phyloP scores from a whole-genome alignment of 805 yeast genomes.

The Candida pseudoglaebosa region DNA sequence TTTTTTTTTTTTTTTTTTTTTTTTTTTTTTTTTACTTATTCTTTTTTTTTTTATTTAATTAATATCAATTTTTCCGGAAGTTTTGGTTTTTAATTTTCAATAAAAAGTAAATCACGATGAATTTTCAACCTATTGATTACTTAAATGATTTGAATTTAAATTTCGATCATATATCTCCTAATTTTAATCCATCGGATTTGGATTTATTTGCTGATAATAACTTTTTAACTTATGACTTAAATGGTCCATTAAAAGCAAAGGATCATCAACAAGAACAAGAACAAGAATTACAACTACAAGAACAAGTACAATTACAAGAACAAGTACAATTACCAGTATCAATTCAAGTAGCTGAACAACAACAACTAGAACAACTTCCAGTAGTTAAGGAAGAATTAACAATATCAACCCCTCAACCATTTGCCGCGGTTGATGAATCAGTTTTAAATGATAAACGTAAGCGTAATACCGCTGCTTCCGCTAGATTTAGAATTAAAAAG shows the following conservation, averaged over 20 bases:
- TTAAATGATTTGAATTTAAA: slow-evolving; percentile 38
- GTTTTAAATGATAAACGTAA: slow-evolving; percentile 60
- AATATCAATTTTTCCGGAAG: neutral
- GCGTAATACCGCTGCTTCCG: slow-evolving; percentile 91
- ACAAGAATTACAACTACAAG: slow-evolving; percentile 2
- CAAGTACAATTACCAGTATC: too few relatives aligned
- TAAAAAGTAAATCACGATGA: slow-evolving; percentile 20
- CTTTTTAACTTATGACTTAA: slow-evolving; percentile 36
- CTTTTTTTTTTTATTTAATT: neutral
- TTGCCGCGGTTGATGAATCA: neutral
- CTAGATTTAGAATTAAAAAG: slow-evolving; percentile 88
- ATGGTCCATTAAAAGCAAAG: slow-evolving; percentile 1
- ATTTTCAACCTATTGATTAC: slow-evolving; percentile 40
- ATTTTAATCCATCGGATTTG: slow-evolving; percentile 23
- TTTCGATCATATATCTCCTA: slow-evolving; percentile 19
- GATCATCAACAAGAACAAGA: slow-evolving; percentile 5
- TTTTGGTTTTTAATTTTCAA: neutral
- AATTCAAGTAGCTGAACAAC: neutral
- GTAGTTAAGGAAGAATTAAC: slow-evolving; percentile 5
- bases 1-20: too few relatives aligned
- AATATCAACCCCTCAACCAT: too few relatives aligned
- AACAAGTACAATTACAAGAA: slow-evolving; percentile 2
- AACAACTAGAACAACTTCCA: slow-evolving; percentile 6
- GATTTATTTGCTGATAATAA: slow-evolving; percentile 38
- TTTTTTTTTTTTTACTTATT: neutral